Evolutionary conservation across 768 basidiomycete species (phyloP).

Genomic region (Amanita inopinata): DNA sequence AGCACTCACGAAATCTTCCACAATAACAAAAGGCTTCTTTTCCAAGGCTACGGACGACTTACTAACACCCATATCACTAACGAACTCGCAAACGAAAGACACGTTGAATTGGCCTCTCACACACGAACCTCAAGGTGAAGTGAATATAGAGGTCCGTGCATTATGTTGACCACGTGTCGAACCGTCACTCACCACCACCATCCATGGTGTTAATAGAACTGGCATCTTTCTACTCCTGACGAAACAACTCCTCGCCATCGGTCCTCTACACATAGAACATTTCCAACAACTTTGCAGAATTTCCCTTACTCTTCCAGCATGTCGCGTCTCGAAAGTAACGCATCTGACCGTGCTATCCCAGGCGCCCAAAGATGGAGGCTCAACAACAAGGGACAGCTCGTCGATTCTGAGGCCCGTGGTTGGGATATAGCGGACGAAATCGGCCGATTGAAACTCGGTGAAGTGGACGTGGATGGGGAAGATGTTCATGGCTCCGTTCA

Average conservation of each 20-base stretch:
- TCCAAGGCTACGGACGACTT: constrained; percentile 23
- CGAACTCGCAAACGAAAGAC: constrained; percentile 23
- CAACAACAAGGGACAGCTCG: constrained; percentile 52
- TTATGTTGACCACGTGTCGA: constrained; percentile 24
- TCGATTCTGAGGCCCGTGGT: constrained; percentile 45
- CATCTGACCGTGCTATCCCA: constrained; percentile 30
- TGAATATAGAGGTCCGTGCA: constrained; percentile 34
- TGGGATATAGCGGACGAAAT: constrained; percentile 74
- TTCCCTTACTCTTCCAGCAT: constrained; percentile 27
- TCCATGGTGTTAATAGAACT: constrained; percentile 24
- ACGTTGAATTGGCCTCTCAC: constrained; percentile 40
- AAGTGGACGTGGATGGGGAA: constrained; percentile 31
- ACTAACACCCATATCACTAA: constrained; percentile 25
- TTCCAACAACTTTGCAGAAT: constrained; percentile 28
- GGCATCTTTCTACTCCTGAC: constrained; percentile 34
- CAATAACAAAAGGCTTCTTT: constrained; percentile 36
- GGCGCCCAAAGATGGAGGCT: constrained; percentile 52
- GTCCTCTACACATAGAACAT: constrained; percentile 19
- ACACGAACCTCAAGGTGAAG: constrained; percentile 33
- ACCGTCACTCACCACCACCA: constrained; percentile 18
- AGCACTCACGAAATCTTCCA: constrained; percentile 43
- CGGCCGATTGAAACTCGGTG: constrained; percentile 58
- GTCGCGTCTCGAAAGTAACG: constrained; percentile 28
- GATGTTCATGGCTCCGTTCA: constrained; percentile 45
- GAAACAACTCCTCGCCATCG: constrained; percentile 25